Evolutionary conservation across 768 basidiomycete species (phyloP).

Genomic region (Termitomyces sp.): DNA sequence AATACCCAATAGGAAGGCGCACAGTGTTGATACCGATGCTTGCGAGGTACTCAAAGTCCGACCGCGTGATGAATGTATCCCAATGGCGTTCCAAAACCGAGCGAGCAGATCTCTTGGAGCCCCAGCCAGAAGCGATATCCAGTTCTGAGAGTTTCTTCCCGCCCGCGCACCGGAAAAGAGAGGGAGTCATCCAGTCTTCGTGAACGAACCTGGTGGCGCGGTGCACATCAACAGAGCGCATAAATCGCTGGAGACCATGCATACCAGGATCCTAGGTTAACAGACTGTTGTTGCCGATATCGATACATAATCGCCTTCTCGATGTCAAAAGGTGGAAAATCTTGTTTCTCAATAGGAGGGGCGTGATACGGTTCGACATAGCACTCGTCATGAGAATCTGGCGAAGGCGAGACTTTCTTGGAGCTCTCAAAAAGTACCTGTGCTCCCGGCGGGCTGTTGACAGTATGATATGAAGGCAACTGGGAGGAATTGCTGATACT

Average conservation of each 20-base stretch:
- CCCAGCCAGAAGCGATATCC: conserved; percentile 66
- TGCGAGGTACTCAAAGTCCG: conserved; percentile 65
- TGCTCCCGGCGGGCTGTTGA: not conserved
- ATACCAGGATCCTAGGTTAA: conserved; percentile 64
- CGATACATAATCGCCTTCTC: conserved; percentile 47
- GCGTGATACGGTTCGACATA: conserved; percentile 25
- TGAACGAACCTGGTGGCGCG: conserved; percentile 52
- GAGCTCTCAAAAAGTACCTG: conserved; percentile 1
- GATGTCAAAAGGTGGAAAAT: conserved; percentile 44
- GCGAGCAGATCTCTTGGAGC: conserved; percentile 34
- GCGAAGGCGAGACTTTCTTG: not conserved
- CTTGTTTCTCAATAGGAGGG: conserved; percentile 24
- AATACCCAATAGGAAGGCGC: conserved; percentile 58
- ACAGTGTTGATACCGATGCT: conserved; percentile 66
- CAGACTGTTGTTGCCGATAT: conserved; percentile 58
- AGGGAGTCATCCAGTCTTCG: conserved; percentile 73
- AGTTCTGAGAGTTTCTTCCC: conserved; percentile 49
- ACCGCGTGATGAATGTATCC: conserved; percentile 64
- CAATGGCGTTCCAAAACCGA: conserved; percentile 65
- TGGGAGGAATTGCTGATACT: conserved; percentile 1
- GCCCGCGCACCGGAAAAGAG: conserved; percentile 53
- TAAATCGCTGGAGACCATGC: not conserved
- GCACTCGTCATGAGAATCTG: conserved; percentile 12
- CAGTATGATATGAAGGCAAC: not conserved
- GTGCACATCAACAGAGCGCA: not conserved